Base-by-base conservation (phyloP, 495 filamentous ascomycete genomes). In the Thozetella sp. region DNA sequence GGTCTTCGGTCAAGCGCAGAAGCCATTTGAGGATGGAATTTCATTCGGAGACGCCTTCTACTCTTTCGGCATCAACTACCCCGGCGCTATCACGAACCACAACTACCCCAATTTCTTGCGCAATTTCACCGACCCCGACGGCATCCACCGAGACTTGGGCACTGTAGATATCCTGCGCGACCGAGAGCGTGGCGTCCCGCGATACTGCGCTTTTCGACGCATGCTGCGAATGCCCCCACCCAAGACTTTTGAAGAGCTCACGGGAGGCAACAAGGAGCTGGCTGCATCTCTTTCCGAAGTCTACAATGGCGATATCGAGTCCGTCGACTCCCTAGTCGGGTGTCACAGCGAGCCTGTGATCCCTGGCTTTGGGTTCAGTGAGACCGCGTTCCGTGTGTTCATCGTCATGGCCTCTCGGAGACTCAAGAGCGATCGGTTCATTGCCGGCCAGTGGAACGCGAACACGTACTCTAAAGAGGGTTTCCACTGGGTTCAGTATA, bases 11-110 rank as follows among this genome's bases (percentile, higher is more conserved):
- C 61, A 72, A n/a, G 69, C 76, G 0, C 68, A 61, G 24, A 22
- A 69, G 25, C 65, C 73, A 9, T 54, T 78, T 12, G 65, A 67
- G 17, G 19, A 57, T 30, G 60, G 56, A 13, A 48, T 74, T 22
- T 50, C 60, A n/a, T 72, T 79, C 61, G 71, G 61, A 23, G 77
- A 80, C 56, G 62, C 67, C 22, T 73, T 80, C 54, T 80, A 76
- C 69, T 73, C 70, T 52, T 80, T 80, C 60, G 77, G 77, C 52
- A 73, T 78, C 67, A 75, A 74, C 63, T 69, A 76, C 62, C 76
- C 76, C 2, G 76, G 76, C 55, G 74, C 76, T 24, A 74, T 80
- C 43, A 77, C 74, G 9, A 65, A 67, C 55, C 61, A 72, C 62
- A 80, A 80, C 67, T 64, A 59, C 17, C 73, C 76, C 25, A 24